Evolutionary conservation across 495 filamentous ascomycete species (phyloP), one percentile per base, ranked within the genome.

Genomic region (Penicillium ucsense): DNA sequence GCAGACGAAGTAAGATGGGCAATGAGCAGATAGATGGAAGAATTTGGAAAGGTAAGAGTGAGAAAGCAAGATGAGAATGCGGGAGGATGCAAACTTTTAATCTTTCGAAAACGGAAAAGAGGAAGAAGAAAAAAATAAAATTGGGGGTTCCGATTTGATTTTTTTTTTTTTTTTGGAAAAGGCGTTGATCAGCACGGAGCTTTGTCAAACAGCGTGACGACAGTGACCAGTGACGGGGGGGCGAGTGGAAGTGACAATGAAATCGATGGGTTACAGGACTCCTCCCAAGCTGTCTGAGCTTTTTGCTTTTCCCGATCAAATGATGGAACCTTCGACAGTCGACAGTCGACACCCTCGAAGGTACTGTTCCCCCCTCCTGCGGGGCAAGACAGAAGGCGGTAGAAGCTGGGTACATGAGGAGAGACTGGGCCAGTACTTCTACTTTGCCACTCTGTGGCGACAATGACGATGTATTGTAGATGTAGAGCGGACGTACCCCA

Each of bases 101-200:
- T 1, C 2, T 2, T 20, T 20, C 20, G 20, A 9, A 11, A 41
- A 30, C 31, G 27, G 27, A 6, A 38, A 31, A 11, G 45, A 46
- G 43, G 39, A 47, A 38, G 11, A 38, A 34, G 38, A 32, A 43
- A 43, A 50, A 46, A 55, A 56, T 48, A 52, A 59, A 49, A 2
- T 11, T 30, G 8, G 29, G 30, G 6, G 20, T 20, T 20, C 20
- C 1, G 20, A 20, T 1, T 20, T n/a, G n/a, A n/a, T n/a, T n/a
- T n/a, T 20, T 20, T 20, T 20, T 20, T 20, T 2, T 20, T 20
- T 20, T 20, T 20, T 1, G 20, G 20, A 20, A 20, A 20, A 20
- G 20, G 20, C 20, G 20, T 20, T 20, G 20, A 20, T 20, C 20
- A 20, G 20, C 20, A 20, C 20, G 20, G 20, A 20, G 20, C 20